Percentiles rank a stretch among this genome's conserved stretches.
phyloP scores from a whole-genome alignment of 768 basidiomycete genomes.

The Mrakia frigida region DNA sequence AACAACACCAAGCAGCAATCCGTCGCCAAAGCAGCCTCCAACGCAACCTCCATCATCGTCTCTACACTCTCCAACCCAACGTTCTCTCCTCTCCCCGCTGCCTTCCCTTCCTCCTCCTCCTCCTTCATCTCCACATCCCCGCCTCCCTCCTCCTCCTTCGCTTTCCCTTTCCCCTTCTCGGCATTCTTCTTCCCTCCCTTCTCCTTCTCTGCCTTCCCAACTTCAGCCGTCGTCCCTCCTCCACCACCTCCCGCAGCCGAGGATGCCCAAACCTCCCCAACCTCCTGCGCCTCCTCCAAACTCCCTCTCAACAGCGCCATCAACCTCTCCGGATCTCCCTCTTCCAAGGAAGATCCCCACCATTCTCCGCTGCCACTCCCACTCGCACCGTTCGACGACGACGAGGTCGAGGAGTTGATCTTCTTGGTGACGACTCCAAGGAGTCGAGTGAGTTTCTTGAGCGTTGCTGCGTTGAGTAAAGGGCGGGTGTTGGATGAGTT shows the following conservation, averaged over 20 bases:
- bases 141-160: conserved; percentile 48
- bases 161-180: conserved; percentile 55
- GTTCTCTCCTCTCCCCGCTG: background rate
- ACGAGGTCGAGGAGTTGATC: conserved; percentile 45
- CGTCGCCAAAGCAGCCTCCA: conserved; percentile 72
- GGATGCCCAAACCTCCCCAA: background rate
- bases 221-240: no score
- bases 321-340: conserved; percentile 10
- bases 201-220: conserved; percentile 37
- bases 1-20: conserved; percentile 77
- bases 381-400: conserved; percentile 35
- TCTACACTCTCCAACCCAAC: conserved; percentile 54
- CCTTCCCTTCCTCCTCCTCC: background rate
- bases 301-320: conserved; percentile 48
- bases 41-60: conserved; percentile 56
- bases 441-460: conserved; percentile 59
- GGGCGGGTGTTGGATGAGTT: conserved; percentile 7
- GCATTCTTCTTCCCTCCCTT: conserved; percentile 56
- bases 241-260: no score
- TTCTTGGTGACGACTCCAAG: conserved; percentile 65
- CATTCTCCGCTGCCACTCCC: background rate
- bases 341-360: conserved; percentile 37
- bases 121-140: background rate
- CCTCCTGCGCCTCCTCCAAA: conserved; percentile 62
- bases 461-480: background rate